Base-by-base conservation (phyloP, 352 stramenopile genomes). In the Phytophthora pluvialis region DNA sequence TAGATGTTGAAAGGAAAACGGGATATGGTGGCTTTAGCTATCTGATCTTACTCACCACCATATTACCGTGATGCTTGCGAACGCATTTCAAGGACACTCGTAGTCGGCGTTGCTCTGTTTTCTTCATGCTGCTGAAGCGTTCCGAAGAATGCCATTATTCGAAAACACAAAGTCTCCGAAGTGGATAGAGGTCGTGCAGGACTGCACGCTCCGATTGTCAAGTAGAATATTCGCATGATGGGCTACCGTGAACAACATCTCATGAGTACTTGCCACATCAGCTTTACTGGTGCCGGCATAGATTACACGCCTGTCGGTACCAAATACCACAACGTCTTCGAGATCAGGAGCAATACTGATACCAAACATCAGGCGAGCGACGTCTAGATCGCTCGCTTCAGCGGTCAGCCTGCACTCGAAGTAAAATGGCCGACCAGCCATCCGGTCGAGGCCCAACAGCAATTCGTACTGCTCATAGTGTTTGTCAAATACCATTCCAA, bases 271-370 rank as follows among this genome's bases (percentile, higher is more conserved):
- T 18, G 45, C 44, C 44, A 67, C 50, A 13, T 62, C 26, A 12
- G 16, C 49, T 48, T 67, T 38, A 40, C 58, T 67, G 26, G 12
- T 51, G 25, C 60, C 51, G 9, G 35, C 60, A 13, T 57, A 67
- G n/a, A 67, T 13, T 6, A 51, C 32, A 46, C 33, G 36, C 21
- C 16, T 18, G 4, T 62, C 36, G 11, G 0, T 44, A 18, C 13
- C 28, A 26, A 57, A 56, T 32, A 36, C 44, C 10, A 45, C 29
- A 25, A 73, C 42, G 6, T 38, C 33, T 18, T 49, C 15, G 12
- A 69, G 36, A 4, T 57, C 35, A 13, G 50, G 28, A 18, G 39
- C 35, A 7, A 15, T 33, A 29, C 29, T 45, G 4, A 54, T 28
- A 26, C 29, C 31, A 47, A 31, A 9, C 46, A 38, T 21, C 13